Base-by-base conservation (phyloP, 2,329 filamentous ascomycete genomes). In the Xylaria sp. region DNA sequence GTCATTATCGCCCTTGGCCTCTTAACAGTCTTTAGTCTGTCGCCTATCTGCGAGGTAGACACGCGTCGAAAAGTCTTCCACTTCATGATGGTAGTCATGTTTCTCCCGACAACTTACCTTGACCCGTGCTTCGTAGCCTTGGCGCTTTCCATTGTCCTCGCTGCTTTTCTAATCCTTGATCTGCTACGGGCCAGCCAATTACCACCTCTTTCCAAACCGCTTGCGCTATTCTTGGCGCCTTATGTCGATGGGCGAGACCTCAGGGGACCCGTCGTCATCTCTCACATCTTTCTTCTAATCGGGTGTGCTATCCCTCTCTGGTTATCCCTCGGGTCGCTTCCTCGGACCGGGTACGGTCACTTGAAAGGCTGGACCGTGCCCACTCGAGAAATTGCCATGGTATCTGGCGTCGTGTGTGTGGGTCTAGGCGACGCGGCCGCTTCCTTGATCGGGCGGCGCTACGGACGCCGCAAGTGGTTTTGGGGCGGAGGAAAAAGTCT, bases 401-500 rank as follows among this genome's bases (percentile, higher is more conserved):
- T 98, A 4, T 90, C 93, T 4, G 96, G 96, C 20, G 92, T 99
- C 2, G 87, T 98, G 33, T 98, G 96, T 78, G 96, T 99, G 2
- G 96, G 96, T 0, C 90, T 99, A 80, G 96, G 96, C 48, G 96
- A 99, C 77, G 94, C 96, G 0, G 96, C 95, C 0, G 96, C 96
- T 0, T 97, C 92, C 15, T 86, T 99, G 1, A 91, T 98, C 62
- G 96, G 96, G 0, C 87, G 96, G 41, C 89, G 95, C 20, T 97
- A 91, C 78, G 96, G 96, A 3, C 90, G 90, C 33, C 87, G 89
- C 41, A 98, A 98, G 83, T 99, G 96, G 96, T 87, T 94, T 28
- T 99, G 96, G 96, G 93, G 94, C 15, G 96, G 96, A 3, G 95
- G 94, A 15, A 99, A 99, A 85, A 97, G 94, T 71, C 85, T 99